These are phyloP conservation scores for Trichoderma parareesei DNA, from an alignment of 495 filamentous ascomycete species.

Conservation along the genomic window DNA sequence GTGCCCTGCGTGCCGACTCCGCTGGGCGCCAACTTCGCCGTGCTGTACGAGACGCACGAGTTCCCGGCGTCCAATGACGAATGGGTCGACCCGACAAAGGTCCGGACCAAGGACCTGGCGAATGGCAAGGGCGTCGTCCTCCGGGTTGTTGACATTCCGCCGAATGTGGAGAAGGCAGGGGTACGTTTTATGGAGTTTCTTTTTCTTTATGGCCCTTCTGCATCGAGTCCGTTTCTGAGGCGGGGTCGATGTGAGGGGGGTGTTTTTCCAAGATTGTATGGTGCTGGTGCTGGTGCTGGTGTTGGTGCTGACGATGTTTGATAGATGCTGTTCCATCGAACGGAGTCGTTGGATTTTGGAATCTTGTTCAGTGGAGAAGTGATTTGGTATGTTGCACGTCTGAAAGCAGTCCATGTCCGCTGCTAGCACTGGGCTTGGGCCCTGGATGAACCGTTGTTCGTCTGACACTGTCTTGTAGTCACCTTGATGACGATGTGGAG, in stretches of 20 bases:
- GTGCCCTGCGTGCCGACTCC: neutral
- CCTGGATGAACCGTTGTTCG: neutral
- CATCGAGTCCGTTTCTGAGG: too few relatives aligned
- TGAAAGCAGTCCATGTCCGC: too few relatives aligned
- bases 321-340: slow-evolving; percentile 10
- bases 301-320: neutral
- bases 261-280: neutral
- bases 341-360: slow-evolving; percentile 10
- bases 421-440: too few relatives aligned
- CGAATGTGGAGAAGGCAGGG: neutral
- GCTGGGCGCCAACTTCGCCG: neutral
- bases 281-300: neutral
- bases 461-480: neutral
- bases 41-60: neutral
- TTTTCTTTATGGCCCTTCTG: too few relatives aligned
- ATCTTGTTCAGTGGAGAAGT: slow-evolving; percentile 6
- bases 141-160: neutral
- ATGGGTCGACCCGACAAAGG: slow-evolving; percentile 4
- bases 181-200: neutral
- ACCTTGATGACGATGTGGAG: slow-evolving; percentile 9
- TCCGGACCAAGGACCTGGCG: slow-evolving; percentile 6
- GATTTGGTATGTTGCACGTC: neutral
- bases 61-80: slow-evolving; percentile 6
- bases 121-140: neutral
- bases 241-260: too few relatives aligned